phyloP scores from a whole-genome alignment of 78 protist genomes.

The Dictyostelium capitatum region DNA sequence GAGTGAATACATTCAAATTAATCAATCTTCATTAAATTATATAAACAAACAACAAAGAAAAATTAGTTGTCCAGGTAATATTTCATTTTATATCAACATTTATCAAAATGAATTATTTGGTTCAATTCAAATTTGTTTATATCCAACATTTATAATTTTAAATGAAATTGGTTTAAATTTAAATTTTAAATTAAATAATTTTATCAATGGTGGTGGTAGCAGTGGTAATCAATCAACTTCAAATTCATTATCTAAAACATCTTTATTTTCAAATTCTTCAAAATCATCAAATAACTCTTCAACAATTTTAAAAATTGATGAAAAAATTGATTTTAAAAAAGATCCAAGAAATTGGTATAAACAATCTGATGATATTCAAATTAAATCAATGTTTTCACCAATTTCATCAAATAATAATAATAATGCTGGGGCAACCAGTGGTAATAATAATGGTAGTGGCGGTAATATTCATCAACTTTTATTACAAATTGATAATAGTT shows the following conservation, averaged over 20 bases:
- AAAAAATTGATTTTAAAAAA: neutral
- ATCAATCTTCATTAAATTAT: conserved; percentile 23
- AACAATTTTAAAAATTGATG: neutral
- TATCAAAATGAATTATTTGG: conserved; percentile 15
- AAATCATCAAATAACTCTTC: neutral
- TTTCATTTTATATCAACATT: neutral
- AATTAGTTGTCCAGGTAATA: neutral
- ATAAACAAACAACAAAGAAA: conserved; percentile 43
- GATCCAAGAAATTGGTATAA: conserved; percentile 68
- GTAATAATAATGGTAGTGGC: too few species aligned
- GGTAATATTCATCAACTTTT: neutral
- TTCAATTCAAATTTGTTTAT: conserved; percentile 9
- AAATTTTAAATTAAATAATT: conserved; percentile 7
- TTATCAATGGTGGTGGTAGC: too few species aligned
- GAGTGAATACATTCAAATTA: conserved; percentile 48
- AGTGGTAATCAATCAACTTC: neutral
- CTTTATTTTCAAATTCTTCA: neutral
- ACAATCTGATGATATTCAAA: neutral
- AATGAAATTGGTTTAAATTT: conserved; percentile 44
- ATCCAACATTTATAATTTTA: conserved; percentile 23
- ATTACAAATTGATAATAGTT: conserved; percentile 29
- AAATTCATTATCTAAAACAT: neutral
- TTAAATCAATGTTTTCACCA: conserved; percentile 52
- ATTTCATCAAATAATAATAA: neutral
- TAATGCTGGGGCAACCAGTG: neutral